Base-by-base conservation (phyloP, 768 basidiomycete genomes). In the Amanita subjunquillea region DNA sequence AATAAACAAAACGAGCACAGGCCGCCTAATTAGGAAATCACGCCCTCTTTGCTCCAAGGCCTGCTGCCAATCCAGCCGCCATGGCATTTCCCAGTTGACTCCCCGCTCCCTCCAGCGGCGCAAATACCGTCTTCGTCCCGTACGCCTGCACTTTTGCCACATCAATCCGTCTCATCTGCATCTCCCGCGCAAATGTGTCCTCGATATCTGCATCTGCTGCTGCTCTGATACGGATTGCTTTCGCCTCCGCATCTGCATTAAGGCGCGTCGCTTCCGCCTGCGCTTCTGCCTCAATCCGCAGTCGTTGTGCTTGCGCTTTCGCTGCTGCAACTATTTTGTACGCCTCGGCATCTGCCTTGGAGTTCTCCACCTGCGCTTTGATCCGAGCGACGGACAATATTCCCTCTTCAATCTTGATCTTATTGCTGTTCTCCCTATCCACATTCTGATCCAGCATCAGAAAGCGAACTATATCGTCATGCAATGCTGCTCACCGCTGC, bases 341-440 rank as follows among this genome's bases (percentile, higher is more conserved):
- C 0, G 87, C 88, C 42, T 87, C 79, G 0, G 86, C 72, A 62
- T 91, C 88, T 13, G 88, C 82, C 65, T 82, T 70, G 0, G 87
- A 78, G 54, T 74, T 76, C 41, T 73, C 77, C 4, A 79, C 56
- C 63, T 86, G 75, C 1, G 85, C 86, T 60, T 82, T 86, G 69
- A 91, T 87, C 41, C 77, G 79, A 15, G 87, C 82, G 9, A 91
- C 89, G 8, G 82, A 70, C 46, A 91, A 74, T 13, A 83, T 74
- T 58, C 88, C 89, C 65, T 91, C 81, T 64, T 91, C 85, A 59
- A 87, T 83, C 67, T 90, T 91, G 60, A 90, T 83, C 63, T 85
- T 84, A 68, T 91, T 91, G 68, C 83, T 85, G 62, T 91, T 91
- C 67, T 91, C 89, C 51, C 88, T 71, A 65, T 90, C 87, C 48